Percentiles rank a stretch among this genome's conserved stretches.
phyloP scores from a whole-genome alignment of 192 early-diverging fungal genomes.

The Backusella tuberculispora region DNA sequence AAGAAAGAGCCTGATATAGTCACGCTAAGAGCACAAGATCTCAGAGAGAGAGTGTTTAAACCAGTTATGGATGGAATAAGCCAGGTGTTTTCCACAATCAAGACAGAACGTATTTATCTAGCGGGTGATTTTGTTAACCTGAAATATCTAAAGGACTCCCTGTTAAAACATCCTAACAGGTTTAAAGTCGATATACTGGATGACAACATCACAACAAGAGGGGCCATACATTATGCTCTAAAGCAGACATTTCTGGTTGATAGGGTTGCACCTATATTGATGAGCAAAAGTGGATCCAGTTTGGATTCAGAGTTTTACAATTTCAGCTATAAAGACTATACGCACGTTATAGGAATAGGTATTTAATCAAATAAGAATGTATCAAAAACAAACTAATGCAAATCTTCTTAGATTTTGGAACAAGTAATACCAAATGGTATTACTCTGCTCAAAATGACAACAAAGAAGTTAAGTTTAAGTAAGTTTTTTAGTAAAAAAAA shows the following conservation, averaged over 20 bases:
- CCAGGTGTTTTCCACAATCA: neutral
- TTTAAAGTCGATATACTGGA: conserved; percentile 1
- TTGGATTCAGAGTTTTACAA: neutral
- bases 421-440: conserved; percentile 19
- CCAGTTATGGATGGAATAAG: neutral
- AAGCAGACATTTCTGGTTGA: neutral
- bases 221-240: neutral
- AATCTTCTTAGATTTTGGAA: conserved; percentile 4
- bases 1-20: neutral
- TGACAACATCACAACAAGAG: neutral
- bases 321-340: conserved; percentile 1
- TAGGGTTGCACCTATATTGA: neutral
- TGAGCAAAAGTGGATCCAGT: neutral
- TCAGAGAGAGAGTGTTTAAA: neutral
- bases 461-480: conserved; percentile 40
- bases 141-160: neutral
- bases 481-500: conserved; percentile 13
- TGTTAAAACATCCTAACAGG: neutral
- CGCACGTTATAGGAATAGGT: conserved; percentile 23
- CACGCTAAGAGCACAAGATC: neutral
- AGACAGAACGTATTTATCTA: neutral
- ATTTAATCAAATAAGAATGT: neutral
- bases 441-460: conserved; percentile 41
- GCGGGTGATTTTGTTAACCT: neutral
- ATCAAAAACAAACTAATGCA: neutral